Base-by-base conservation (phyloP, 139 green algal genomes). In the Chlorella sp. region DNA sequence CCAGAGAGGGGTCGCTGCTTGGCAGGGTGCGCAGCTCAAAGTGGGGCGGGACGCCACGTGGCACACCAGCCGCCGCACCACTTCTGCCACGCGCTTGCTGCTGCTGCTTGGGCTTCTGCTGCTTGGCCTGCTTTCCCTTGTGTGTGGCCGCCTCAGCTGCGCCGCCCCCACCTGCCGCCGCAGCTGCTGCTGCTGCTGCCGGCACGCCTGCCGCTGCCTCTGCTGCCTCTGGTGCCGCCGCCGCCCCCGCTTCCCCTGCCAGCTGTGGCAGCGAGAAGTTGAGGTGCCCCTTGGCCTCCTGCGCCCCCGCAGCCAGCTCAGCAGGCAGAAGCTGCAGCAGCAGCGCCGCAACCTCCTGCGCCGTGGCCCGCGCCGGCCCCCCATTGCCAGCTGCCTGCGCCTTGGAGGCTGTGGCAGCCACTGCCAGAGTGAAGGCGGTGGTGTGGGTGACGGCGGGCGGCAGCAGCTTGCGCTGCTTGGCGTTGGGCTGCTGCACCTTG, bases 211-310 rank as follows among this genome's bases (percentile, higher is more conserved):
- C 3, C 0, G 91, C 61, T 97, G 95, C 12, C 91, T 71, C 87
- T 98, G 96, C 69, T 96, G 94, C 9, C 75, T 7, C 60, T 91
- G 36, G 90, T 96, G 90, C 85, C 94, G 94, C 87, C 87, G 92
- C 81, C 76, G 69, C n/a, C 28, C 15, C 64, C 21, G 2, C 3
- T 9, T 36, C 82, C 7, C 34, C 83, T n/a, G 75, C 81, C 36
- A 21, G 11, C 2, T 95, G 40, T 5, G 42, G 68, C 32, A 86
- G 60, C 28, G 15, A 24, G 34, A 93, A 94, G 37, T 94, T 94
- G 60, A 94, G 68, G 79, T 92, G 89, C 2, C 89, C 92, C 64
- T 85, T 90, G 11, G 81, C 60, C 0, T 53, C 80, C 64, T 85
- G 64, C 48, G 81, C 88, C 1, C 48, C 78, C 19, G 26, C 34